Percentiles rank a stretch among this genome's conserved stretches.
These are phyloP conservation scores for Fusarium xyrophilum DNA, from an alignment of 2,329 filamentous ascomycete genomes.

Conservation along the genomic window DNA sequence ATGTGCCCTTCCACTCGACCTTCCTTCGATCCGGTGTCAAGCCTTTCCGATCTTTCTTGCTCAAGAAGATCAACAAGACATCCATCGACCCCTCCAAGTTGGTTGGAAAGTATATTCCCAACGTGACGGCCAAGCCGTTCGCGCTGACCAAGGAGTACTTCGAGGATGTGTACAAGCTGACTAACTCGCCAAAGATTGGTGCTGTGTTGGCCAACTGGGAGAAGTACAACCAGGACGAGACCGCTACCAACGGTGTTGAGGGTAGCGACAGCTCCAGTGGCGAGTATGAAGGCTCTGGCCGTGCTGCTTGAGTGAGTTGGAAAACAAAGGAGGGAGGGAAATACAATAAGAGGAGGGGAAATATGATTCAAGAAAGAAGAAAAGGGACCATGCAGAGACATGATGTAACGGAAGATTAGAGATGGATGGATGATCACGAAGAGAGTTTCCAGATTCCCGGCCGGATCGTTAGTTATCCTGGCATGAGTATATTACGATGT, in stretches of 20 bases:
- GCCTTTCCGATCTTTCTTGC: conserved; percentile 96
- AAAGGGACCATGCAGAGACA: conserved; percentile 12
- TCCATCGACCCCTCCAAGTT: conserved; percentile 97
- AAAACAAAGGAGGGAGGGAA: conserved; percentile 10
- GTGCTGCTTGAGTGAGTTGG: conserved; percentile 48
- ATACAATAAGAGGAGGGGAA: too few species aligned
- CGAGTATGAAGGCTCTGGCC: conserved; percentile 52
- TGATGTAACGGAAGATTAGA: conserved; percentile 29
- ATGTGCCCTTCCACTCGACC: conserved; percentile 98
- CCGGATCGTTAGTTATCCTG: conserved; percentile 31
- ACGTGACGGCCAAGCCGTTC: conserved; percentile 95
- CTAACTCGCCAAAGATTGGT: conserved; percentile 80
- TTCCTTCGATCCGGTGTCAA: conserved; percentile 98
- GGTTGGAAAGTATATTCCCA: conserved; percentile 98
- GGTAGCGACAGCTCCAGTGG: conserved; percentile 51
- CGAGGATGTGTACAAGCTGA: conserved; percentile 95
- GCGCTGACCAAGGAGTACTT: conserved; percentile 98
- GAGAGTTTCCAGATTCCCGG: conserved; percentile 33
- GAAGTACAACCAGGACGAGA: conserved; percentile 66
- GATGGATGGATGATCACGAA: conserved; percentile 38
- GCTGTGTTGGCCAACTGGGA: conserved; percentile 88
- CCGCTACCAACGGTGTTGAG: conserved; percentile 43
- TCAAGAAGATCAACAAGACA: conserved; percentile 99
- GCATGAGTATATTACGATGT: conserved; percentile 41
- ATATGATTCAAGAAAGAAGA: too few species aligned